Evolutionary conservation across 257 asterid species (phyloP).

Genomic region (Leptodermis oblonga): DNA sequence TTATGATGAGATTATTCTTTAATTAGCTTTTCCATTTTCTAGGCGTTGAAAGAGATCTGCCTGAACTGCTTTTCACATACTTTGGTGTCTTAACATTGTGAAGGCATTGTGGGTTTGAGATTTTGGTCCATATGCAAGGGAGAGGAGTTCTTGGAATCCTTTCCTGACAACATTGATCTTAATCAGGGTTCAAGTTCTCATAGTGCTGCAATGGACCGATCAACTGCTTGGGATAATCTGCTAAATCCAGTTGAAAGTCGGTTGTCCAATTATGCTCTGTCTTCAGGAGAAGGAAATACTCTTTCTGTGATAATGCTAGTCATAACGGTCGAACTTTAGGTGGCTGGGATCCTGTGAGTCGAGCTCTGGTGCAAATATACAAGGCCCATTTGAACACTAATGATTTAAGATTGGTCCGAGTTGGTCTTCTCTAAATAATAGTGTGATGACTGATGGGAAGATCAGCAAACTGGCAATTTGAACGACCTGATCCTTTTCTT

Average conservation of each 20-base stretch:
- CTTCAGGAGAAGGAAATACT: constrained; percentile 32
- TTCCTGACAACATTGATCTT: constrained; percentile 70
- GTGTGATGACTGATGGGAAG: constrained; percentile 33
- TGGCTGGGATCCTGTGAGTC: constrained; percentile 72
- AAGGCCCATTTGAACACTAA: constrained; percentile 24
- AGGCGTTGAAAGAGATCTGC: constrained; percentile 19
- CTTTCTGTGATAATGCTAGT: constrained; percentile 25
- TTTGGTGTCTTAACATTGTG: constrained; percentile 12
- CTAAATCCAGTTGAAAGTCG: constrained; percentile 59
- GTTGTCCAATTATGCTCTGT: constrained; percentile 41
- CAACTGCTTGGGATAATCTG: constrained; percentile 44
- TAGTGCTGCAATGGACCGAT: constrained; percentile 44
- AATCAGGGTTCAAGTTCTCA: constrained; percentile 66
- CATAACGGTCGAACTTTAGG: constrained; percentile 30
- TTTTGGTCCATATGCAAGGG: constrained; percentile 50
- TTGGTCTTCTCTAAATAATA: constrained; percentile 47
- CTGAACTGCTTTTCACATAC: constrained; percentile 10
- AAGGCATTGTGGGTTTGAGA: constrained; percentile 8
- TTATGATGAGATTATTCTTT: background rate
- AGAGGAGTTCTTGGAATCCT: constrained; percentile 58
- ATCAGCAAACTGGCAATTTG: constrained; percentile 46
- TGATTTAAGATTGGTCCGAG: constrained; percentile 35
- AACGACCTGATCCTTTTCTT: constrained; percentile 28
- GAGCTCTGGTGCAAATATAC: constrained; percentile 52
- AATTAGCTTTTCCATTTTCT: background rate